Percentiles rank a stretch among this genome's conserved stretches.
Conservation (phyloP, 176 grass and related monocot genomes). For the Musa schizocarpa region DNA sequence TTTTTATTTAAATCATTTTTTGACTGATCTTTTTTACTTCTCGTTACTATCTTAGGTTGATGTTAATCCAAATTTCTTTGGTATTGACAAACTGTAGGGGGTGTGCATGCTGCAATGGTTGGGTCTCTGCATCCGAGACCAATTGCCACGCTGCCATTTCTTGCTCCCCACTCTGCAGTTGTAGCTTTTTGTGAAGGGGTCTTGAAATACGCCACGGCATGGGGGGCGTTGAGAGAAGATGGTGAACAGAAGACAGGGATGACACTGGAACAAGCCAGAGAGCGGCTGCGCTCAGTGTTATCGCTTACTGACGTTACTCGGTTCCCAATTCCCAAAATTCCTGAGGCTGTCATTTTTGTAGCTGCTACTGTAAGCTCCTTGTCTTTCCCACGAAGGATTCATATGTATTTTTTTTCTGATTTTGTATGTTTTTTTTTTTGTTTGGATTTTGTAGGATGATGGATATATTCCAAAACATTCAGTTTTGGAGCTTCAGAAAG, state of each 20-base stretch:
- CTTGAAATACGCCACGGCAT: slow-evolving; percentile 69
- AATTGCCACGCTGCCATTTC: slow-evolving; percentile 90
- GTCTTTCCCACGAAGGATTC: background rate
- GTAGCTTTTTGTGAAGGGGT: slow-evolving; percentile 90
- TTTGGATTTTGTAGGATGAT: slow-evolving; percentile 45
- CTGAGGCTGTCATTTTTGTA: slow-evolving; percentile 19
- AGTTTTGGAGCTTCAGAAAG: slow-evolving; percentile 77
- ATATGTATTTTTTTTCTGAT: background rate
- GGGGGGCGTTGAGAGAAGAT: slow-evolving; percentile 82
- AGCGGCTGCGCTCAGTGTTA: slow-evolving; percentile 65
- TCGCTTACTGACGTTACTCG: slow-evolving; percentile 80
- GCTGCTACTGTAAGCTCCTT: slow-evolving; percentile 21
- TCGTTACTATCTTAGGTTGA: too few species aligned
- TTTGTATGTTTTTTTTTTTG: background rate
- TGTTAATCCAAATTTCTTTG: slow-evolving; percentile 7
- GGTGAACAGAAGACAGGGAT: slow-evolving; percentile 23
- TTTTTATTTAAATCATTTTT: background rate
- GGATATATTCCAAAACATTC: slow-evolving; percentile 94
- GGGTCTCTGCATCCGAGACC: slow-evolving; percentile 82
- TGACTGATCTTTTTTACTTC: background rate
- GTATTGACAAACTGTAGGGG: slow-evolving; percentile 41
- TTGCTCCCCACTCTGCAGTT: slow-evolving; percentile 85
- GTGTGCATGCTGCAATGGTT: slow-evolving; percentile 96
- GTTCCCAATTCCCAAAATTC: slow-evolving; percentile 49
- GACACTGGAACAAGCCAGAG: slow-evolving; percentile 56